Evolutionary conservation across 2,329 filamentous ascomycete genomes (phyloP), one percentile per base, ranked within the genome.

Genomic region (Trichophyton benhamiae): DNA sequence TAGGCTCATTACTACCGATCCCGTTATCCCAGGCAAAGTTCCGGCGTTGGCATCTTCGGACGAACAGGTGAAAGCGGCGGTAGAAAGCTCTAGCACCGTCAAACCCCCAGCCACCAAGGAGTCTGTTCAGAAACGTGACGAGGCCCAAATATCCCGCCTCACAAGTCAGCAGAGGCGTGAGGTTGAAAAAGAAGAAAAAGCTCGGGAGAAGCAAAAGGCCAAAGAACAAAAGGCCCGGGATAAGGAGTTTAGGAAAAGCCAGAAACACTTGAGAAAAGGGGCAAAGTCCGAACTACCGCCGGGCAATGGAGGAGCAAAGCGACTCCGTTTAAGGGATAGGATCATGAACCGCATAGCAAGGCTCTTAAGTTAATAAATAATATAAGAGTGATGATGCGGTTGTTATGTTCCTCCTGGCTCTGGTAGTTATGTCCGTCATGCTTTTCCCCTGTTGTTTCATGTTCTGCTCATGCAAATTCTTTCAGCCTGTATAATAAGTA

Each of bases 181-280:
- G 11, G 30, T 58, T 41, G 55, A 58, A 22, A 58, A 58, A 22
- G 17, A 58, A 58, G 55, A 58, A 25, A 58, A 58, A 22, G 55
- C 30, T 3, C 17, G 27, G 33, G n/a, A 3, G 13, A 58, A 58
- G 38, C 30, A 38, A 41, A 25, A 58, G 38, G 55, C 55, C 3
- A 38, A 58, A n/a, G 33, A 58, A 15, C 55, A 41, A 58, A 58
- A 58, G 20, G 33, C 33, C 1, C 55, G 55, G 3, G 38, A 58
- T 22, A 58, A 58, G 55, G 55, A 58, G 38, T 38, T 42, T 8
- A 58, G 22, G 55, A 25, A 41, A 33, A 41, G 55, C n/a, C 33
- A 58, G 15, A 58, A 58, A 17, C 58, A 53, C 7, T 5, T 53
- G 17, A 22, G 49, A 53, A 53, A 53, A 9, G 49, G 49, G 11